Evolutionary conservation across 208 protist genomes (phyloP).

Genomic region (Leishmania braziliensis): DNA sequence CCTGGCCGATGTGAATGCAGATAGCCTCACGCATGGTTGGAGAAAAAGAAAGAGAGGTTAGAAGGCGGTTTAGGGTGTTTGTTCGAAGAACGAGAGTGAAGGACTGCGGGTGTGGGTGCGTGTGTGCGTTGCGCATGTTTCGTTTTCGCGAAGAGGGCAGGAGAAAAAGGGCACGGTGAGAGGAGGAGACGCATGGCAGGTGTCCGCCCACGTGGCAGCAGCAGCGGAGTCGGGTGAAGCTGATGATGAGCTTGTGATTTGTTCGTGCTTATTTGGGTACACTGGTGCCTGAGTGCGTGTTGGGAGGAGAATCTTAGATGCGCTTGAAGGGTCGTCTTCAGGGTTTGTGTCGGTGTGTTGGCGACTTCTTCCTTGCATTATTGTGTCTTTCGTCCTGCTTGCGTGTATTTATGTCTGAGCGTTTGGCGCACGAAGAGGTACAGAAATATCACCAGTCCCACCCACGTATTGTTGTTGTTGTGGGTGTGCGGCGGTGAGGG

Average conservation of each 20-base stretch:
- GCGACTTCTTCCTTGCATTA: no score
- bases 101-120: no score
- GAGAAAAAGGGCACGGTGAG: not conserved
- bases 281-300: not conserved
- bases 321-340: not conserved
- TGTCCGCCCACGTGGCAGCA: not conserved
- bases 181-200: not conserved
- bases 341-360: not conserved
- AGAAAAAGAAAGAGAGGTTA: no score
- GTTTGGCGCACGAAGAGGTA: not conserved
- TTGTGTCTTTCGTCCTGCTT: not conserved
- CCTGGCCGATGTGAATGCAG: slow-evolving; percentile 96
- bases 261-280: not conserved
- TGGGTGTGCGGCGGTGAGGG: not conserved
- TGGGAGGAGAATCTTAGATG: no score
- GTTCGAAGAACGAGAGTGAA: no score
- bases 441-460: not conserved
- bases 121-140: not conserved
- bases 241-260: not conserved
- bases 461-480: not conserved
- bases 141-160: not conserved
- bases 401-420: not conserved
- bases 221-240: not conserved
- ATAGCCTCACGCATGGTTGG: slow-evolving; percentile 96
- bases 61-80: no score